Percentiles rank a stretch among this genome's conserved stretches.
Conservation (phyloP, 331 rosid species). For the Acacia concinna region DNA sequence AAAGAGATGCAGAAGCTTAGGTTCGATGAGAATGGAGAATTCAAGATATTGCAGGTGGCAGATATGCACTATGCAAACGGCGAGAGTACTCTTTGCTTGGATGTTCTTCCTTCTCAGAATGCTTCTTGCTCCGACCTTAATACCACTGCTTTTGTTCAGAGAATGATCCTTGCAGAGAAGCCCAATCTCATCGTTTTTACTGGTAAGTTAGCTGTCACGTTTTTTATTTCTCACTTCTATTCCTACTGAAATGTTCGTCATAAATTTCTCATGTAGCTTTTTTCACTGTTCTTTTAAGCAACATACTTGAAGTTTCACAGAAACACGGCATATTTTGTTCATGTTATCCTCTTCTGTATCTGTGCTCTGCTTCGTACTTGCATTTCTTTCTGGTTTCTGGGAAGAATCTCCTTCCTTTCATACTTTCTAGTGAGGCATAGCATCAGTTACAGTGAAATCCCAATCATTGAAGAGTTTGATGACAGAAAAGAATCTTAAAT, state of each 20-base stretch:
- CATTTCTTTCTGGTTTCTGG: background rate
- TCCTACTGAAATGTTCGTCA: background rate
- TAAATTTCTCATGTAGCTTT: background rate
- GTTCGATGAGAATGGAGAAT: slow-evolving; percentile 58
- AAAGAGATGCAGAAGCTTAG: slow-evolving; percentile 37
- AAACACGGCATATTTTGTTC: background rate
- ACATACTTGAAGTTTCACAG: background rate
- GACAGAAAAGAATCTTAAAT: background rate
- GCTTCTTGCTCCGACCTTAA: slow-evolving; percentile 73
- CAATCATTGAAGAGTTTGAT: background rate
- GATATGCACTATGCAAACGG: slow-evolving; percentile 84
- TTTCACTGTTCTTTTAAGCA: background rate
- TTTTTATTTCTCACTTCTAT: background rate
- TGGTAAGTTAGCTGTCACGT: slow-evolving; percentile 34
- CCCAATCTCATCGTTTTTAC: slow-evolving; percentile 83
- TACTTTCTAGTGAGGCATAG: background rate
- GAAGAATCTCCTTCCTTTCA: background rate
- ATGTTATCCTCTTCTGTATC: background rate
- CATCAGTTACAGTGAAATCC: background rate
- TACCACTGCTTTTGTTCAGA: slow-evolving; percentile 58
- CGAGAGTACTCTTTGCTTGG: slow-evolving; percentile 50
- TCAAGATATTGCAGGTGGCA: slow-evolving; percentile 87
- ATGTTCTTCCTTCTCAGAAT: slow-evolving; percentile 51
- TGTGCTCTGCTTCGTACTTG: background rate
- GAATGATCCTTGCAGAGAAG: slow-evolving; percentile 76